Conservation (phyloP, 73 alveolate species). For the Symbiodinium pilosum region DNA sequence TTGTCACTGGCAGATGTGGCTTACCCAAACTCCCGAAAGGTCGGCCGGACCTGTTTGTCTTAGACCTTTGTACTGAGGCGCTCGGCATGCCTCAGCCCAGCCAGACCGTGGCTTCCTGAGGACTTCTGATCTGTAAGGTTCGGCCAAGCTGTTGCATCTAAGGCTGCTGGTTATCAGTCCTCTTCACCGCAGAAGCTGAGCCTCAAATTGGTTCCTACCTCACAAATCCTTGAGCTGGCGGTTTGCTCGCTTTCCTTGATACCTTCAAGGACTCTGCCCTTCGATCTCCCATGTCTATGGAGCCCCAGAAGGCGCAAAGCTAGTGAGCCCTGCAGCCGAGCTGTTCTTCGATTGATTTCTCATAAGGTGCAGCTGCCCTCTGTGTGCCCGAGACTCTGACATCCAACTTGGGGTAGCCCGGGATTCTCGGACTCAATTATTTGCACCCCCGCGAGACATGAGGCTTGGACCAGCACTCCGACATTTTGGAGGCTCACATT, state of each 20-base stretch:
- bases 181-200: conserved; percentile 21
- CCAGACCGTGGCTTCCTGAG: not conserved
- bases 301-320: conserved; percentile 53
- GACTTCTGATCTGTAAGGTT: not conserved
- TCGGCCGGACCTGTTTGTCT: too few species aligned
- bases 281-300: conserved; percentile 34
- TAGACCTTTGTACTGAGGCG: too few species aligned
- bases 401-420: not conserved
- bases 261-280: conserved; percentile 59
- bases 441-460: too few species aligned
- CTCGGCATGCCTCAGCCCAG: conserved; percentile 59
- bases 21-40: too few species aligned
- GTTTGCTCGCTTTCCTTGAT: too few species aligned
- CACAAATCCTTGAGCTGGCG: too few species aligned
- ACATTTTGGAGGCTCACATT: not conserved
- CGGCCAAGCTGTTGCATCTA: not conserved
- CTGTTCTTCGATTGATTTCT: too few species aligned
- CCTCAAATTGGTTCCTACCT: not conserved
- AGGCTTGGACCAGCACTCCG: not conserved
- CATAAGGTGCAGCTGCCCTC: conserved; percentile 52
- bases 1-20: conserved; percentile 72
- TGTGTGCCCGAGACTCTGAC: not conserved
- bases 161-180: not conserved
- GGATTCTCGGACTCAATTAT: too few species aligned
- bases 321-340: too few species aligned